A percentile compares a stretch with the other conserved stretches of the same genome.
Evolutionary conservation across 2,329 filamentous ascomycete species (phyloP).

Genomic region (Calonectria pteridis): DNA sequence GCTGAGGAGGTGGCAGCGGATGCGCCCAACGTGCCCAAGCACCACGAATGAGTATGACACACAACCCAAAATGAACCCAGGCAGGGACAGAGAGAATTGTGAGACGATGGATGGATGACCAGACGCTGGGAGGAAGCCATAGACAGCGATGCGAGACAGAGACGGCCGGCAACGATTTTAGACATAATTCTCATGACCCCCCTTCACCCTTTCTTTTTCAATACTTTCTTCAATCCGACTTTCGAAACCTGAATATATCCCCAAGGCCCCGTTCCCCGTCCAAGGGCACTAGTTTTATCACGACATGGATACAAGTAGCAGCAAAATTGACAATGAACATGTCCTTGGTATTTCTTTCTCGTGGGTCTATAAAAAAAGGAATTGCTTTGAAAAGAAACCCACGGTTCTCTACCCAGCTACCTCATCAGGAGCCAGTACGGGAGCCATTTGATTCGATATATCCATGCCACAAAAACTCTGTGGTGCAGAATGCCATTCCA

Average conservation of each 20-base stretch:
- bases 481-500: neutral
- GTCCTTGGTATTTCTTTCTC: slow-evolving; percentile 22
- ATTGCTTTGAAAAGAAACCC: slow-evolving; percentile 20
- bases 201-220: slow-evolving; percentile 1
- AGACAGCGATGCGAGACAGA: slow-evolving; percentile 31
- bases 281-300: neutral
- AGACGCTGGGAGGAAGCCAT: slow-evolving; percentile 21
- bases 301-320: neutral
- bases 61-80: neutral
- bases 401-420: slow-evolving; percentile 34
- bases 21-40: slow-evolving; percentile 39
- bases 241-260: slow-evolving; percentile 2
- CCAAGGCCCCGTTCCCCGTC: neutral
- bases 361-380: slow-evolving; percentile 10
- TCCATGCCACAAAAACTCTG: slow-evolving; percentile 11
- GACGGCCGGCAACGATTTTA: slow-evolving; percentile 42
- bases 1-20: slow-evolving; percentile 44
- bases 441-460: slow-evolving; percentile 22
- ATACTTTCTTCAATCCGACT: slow-evolving; percentile 11
- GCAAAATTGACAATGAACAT: slow-evolving; percentile 8
- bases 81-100: neutral
- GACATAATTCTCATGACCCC: slow-evolving; percentile 45
- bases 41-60: slow-evolving; percentile 4
- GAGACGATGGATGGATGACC: slow-evolving; percentile 14
- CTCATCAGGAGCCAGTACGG: slow-evolving; percentile 21